Evolutionary conservation across 306 rosid species (phyloP), one percentile per base, ranked within the genome.

Genomic region (Pueraria montana): DNA sequence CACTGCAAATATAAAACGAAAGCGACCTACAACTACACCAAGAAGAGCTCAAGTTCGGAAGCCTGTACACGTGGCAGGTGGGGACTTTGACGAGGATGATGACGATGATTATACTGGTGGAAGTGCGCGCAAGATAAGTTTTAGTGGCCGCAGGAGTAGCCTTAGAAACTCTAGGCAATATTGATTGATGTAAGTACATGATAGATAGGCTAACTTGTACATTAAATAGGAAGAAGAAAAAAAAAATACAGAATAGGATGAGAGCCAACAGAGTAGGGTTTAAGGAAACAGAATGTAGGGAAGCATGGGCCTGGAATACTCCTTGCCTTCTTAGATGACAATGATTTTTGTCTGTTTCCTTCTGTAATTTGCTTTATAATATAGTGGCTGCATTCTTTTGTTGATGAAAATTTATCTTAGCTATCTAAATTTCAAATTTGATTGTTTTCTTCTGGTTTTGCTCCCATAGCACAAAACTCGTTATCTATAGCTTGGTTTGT

Each of bases 141-240:
- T 49, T 88, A 85, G 92, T 79, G 97, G 92, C 79, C 90, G 96
- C 86, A 92, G 82, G 88, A 72, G 88, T 84, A 74, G 74, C 90
- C 89, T 76, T 76, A 88, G 93, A 82, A 90, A 84, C 87, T 84
- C 86, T 85, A 90, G 97, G 88, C 92, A 84, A 62, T 88, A 92
- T 76, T 89, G 84, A 85, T 84, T 77, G 88, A 63, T 87, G 91
- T 90, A 87, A 84, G 88, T 90, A 90, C 80, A 78, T 83, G 83
- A 86, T 89, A 89, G 91, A 88, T 94, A 92, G 97, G 91, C 95
- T 92, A 92, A 96, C 97, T 75, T 96, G 98, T 96, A 94, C 91
- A 96, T 91, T 84, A 80, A 83, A 83, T 91, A 94, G 97, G 85
- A 82, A 84, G 77, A 38, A 62, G 5, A 32, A 32, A 34, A 34